phyloP scores from a whole-genome alignment of 805 yeast species.

The Suhomyces canberraensis region DNA sequence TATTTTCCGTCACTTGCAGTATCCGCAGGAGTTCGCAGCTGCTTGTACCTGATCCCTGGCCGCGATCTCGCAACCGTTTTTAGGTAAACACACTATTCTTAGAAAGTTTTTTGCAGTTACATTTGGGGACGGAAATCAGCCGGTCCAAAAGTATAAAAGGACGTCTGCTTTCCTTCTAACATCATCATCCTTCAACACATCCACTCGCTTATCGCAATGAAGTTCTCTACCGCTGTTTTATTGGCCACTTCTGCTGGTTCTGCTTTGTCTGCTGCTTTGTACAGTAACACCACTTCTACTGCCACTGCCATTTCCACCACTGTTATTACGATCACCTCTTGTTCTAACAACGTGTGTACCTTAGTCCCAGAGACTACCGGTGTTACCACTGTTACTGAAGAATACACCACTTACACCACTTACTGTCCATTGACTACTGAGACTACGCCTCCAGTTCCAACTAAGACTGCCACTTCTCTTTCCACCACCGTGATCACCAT shows the following conservation, averaged over 20 bases:
- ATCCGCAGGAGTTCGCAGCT: background rate
- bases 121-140: no score
- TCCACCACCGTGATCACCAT: constrained; percentile 29
- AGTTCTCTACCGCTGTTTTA: constrained; percentile 32
- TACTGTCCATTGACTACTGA: constrained; percentile 20
- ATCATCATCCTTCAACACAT: constrained; percentile 1
- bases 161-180: background rate
- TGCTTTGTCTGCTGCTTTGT: constrained; percentile 28
- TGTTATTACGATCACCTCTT: constrained; percentile 26
- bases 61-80: background rate
- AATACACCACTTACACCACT: constrained; percentile 20
- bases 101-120: background rate
- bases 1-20: background rate
- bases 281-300: constrained; percentile 22
- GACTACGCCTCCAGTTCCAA: constrained; percentile 20
- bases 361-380: constrained; percentile 22
- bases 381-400: constrained; percentile 20
- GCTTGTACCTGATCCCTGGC: background rate
- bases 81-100: constrained; percentile 3
- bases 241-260: constrained; percentile 16
- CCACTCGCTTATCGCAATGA: constrained; percentile 20
- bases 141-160: background rate
- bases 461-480: constrained; percentile 27
- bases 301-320: constrained; percentile 18
- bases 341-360: constrained; percentile 25